phyloP scores from a whole-genome alignment of 1,284 basidiomycete genomes.

The Caloboletus firmus region DNA sequence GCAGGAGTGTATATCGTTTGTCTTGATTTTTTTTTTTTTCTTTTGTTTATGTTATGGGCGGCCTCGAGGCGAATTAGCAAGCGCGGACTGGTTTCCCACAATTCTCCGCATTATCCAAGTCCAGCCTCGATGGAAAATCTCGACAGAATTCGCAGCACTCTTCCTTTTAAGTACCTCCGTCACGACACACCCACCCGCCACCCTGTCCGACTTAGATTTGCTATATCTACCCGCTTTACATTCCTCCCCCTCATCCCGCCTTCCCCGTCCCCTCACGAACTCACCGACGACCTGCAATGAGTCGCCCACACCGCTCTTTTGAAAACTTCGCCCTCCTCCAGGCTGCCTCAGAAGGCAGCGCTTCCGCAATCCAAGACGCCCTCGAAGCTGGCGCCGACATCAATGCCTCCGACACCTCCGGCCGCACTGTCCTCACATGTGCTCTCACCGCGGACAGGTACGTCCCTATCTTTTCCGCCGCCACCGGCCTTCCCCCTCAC shows the following conservation, averaged over 20 bases:
- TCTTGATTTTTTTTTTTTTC: neutral
- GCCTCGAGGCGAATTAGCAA: constrained; percentile 37
- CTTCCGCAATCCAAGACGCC: constrained; percentile 50
- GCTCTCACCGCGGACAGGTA: constrained; percentile 70
- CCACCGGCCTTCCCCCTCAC: neutral
- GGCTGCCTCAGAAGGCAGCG: constrained; percentile 57
- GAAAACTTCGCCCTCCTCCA: constrained; percentile 53
- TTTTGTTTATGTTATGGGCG: constrained; percentile 16
- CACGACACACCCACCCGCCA: constrained; percentile 5
- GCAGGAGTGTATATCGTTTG: neutral
- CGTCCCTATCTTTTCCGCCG: constrained; percentile 20
- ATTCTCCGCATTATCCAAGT: constrained; percentile 30
- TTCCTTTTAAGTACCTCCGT: neutral
- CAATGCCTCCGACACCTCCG: constrained; percentile 58
- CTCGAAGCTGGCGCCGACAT: constrained; percentile 63
- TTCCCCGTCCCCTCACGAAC: constrained; percentile 22
- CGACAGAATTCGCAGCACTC: constrained; percentile 5
- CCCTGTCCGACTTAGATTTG: constrained; percentile 3
- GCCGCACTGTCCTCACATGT: constrained; percentile 62
- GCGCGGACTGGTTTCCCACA: no score
- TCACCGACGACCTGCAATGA: constrained; percentile 36
- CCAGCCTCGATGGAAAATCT: constrained; percentile 22
- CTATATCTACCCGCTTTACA: constrained; percentile 21
- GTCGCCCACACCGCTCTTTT: constrained; percentile 41
- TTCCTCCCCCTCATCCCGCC: constrained; percentile 1